Conservation (phyloP, 2,329 filamentous ascomycete genomes). For the Verticillium albo-atrum region DNA sequence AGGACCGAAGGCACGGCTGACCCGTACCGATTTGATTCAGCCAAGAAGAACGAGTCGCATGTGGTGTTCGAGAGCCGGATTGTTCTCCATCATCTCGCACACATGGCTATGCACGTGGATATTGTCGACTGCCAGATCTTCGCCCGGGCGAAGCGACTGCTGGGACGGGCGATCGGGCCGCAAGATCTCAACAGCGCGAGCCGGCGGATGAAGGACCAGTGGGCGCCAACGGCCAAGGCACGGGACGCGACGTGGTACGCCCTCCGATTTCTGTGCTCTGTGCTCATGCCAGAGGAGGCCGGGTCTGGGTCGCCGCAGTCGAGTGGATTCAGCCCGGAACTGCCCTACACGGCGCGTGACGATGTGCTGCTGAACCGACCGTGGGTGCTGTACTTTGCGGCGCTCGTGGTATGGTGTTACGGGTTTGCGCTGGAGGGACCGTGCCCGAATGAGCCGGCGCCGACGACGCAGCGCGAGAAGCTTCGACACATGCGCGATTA, state of each 20-base stretch:
- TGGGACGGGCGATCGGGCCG: constrained; percentile 79
- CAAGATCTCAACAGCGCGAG: constrained; percentile 77
- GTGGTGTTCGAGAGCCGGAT: constrained; percentile 80
- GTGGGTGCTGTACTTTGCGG: constrained; percentile 93
- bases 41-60: constrained; percentile 58
- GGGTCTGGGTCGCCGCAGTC: not conserved
- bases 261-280: constrained; percentile 80
- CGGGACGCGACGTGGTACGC: constrained; percentile 92
- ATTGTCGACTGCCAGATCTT: constrained; percentile 98
- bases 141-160: constrained; percentile 76
- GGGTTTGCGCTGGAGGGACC: constrained; percentile 86
- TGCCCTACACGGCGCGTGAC: constrained; percentile 73
- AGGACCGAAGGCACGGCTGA: constrained; percentile 48
- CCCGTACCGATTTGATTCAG: constrained; percentile 50
- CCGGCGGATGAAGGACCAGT: constrained; percentile 78
- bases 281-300: constrained; percentile 61
- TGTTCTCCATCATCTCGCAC: constrained; percentile 87
- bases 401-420: constrained; percentile 91
- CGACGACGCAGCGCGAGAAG: constrained; percentile 60
- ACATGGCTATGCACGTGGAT: constrained; percentile 97
- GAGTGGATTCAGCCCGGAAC: not conserved
- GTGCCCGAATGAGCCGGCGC: constrained; percentile 46
- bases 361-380: constrained; percentile 88
- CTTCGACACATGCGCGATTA: constrained; percentile 76
- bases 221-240: constrained; percentile 85